phyloP scores from a whole-genome alignment of 495 filamentous ascomycete species.

The Hypoxylon fragiforme region DNA sequence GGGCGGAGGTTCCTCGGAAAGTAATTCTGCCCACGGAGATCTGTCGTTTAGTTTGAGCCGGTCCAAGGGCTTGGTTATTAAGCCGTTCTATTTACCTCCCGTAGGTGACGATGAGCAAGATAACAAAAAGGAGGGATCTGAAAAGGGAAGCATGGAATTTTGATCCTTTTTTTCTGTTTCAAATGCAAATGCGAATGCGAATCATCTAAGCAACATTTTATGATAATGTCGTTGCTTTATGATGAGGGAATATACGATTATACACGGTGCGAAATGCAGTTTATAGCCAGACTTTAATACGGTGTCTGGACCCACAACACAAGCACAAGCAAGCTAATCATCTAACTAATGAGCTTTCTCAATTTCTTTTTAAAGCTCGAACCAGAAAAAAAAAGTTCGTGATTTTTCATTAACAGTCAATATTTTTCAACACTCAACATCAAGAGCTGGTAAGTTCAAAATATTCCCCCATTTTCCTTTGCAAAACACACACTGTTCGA shows the following conservation, averaged over 20 bases:
- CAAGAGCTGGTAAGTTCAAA: constrained; percentile 24
- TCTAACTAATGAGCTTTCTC: no score
- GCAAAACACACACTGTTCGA: constrained; percentile 36
- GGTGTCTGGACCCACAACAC: background rate
- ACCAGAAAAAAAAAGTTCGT: no score
- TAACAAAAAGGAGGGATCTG: constrained; percentile 55
- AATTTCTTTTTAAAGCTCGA: constrained; percentile 19
- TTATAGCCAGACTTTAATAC: background rate
- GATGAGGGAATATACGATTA: no score
- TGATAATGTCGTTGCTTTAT: no score
- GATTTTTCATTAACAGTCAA: no score
- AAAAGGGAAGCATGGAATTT: constrained; percentile 63
- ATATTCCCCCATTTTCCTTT: background rate
- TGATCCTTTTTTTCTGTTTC: constrained; percentile 37
- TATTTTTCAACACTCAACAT: constrained; percentile 16
- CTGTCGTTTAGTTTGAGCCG: constrained; percentile 87
- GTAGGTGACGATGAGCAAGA: constrained; percentile 77
- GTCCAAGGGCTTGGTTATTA: constrained; percentile 78
- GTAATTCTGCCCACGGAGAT: constrained; percentile 72
- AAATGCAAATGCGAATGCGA: no score
- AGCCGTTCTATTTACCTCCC: constrained; percentile 86
- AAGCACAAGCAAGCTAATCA: no score
- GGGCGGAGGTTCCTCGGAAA: constrained; percentile 74
- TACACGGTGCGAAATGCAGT: constrained; percentile 1
- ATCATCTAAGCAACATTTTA: no score